These are phyloP conservation scores for Monosporozyma servazzii DNA, from an alignment of 805 yeast species.

Conservation along the genomic window DNA sequence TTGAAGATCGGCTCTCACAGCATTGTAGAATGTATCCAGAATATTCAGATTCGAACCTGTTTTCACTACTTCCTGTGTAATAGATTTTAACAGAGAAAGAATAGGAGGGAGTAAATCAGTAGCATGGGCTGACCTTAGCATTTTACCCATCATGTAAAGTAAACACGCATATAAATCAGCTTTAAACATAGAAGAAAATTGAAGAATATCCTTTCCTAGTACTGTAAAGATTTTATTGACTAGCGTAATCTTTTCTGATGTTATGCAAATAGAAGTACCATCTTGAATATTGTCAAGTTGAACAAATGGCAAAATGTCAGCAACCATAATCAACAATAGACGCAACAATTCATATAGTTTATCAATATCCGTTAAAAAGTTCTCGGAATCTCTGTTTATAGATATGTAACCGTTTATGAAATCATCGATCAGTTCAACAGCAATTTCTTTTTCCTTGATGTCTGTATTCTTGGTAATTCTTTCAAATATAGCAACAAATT, in stretches of 20 bases:
- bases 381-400: conserved; percentile 29
- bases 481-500: conserved; percentile 67
- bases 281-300: conserved; percentile 32
- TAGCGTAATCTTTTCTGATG: conserved; percentile 31
- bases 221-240: conserved; percentile 42
- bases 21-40: conserved; percentile 32
- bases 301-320: conserved; percentile 50
- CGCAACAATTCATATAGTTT: conserved; percentile 76
- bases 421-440: conserved; percentile 50
- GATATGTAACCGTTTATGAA: conserved; percentile 38
- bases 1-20: conserved; percentile 24
- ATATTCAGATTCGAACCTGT: conserved; percentile 23
- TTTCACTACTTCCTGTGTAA: conserved; percentile 28
- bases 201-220: conserved; percentile 52
- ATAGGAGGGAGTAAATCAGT: conserved; percentile 42
- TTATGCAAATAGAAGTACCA: background rate
- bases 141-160: conserved; percentile 49
- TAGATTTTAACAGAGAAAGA: conserved; percentile 42
- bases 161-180: conserved; percentile 65
- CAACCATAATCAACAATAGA: conserved; percentile 54
- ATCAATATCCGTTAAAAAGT: conserved; percentile 51
- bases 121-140: conserved; percentile 38
- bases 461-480: conserved; percentile 53
- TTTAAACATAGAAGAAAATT: conserved; percentile 60
- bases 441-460: conserved; percentile 37